A percentile compares a stretch with the other conserved stretches of the same genome.
Evolutionary conservation across 768 basidiomycete genomes (phyloP).

Genomic region (Leccinellum albellum): DNA sequence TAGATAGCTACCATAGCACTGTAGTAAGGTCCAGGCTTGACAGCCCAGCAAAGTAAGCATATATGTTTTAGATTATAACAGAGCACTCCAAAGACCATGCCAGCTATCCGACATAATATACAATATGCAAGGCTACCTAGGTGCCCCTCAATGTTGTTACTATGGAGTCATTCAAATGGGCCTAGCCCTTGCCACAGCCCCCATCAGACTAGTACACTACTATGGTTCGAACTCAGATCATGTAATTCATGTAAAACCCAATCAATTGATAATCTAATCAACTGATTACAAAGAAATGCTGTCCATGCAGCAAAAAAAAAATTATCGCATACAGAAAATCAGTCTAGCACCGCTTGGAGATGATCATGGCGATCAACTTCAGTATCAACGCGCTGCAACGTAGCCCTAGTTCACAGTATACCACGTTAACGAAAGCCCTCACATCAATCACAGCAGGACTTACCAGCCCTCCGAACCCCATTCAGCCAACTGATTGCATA

Average conservation of each 20-base stretch:
- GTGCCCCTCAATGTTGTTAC: no score
- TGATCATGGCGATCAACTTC: not conserved
- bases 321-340: not conserved
- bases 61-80: not conserved
- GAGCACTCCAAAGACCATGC: not conserved
- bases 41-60: not conserved
- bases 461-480: not conserved
- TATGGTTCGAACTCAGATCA: no score
- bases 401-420: not conserved
- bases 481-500: not conserved
- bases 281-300: no score
- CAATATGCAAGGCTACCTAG: no score
- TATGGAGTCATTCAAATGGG: no score
- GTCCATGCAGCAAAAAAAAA: no score
- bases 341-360: not conserved
- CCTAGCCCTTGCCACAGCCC: no score
- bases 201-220: no score
- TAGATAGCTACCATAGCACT: not conserved
- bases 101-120: no score
- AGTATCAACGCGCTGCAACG: not conserved
- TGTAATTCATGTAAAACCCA: no score
- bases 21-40: not conserved
- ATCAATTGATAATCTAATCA: no score
- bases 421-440: not conserved
- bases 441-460: not conserved